These are phyloP conservation scores for Bipolaris bicolor DNA, from an alignment of 2,329 filamentous ascomycete genomes.

Conservation along the genomic window DNA sequence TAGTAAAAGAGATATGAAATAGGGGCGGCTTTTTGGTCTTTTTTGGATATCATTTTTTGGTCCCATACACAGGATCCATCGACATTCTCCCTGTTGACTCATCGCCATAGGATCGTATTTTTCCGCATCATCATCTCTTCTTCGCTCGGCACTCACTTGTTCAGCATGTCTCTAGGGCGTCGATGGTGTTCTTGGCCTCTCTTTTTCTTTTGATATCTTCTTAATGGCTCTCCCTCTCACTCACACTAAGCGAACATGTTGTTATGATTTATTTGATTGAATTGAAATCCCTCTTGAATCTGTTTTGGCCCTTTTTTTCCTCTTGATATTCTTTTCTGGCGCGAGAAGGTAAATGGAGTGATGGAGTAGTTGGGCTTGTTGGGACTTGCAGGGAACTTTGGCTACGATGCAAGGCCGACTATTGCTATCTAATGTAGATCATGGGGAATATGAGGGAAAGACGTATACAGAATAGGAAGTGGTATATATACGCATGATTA, in stretches of 20 bases:
- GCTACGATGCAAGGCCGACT: no score
- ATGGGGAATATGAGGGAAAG: no score
- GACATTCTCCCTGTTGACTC: neutral
- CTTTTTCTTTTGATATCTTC: neutral
- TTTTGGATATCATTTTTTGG: neutral
- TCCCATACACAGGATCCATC: no score
- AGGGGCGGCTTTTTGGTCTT: neutral
- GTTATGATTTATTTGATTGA: slow-evolving; percentile 1
- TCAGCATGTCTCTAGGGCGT: slow-evolving; percentile 1
- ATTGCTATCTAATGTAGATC: no score
- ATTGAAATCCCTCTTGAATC: neutral
- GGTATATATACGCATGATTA: neutral
- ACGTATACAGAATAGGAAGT: no score
- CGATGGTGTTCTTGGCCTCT: neutral
- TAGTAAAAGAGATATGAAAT: slow-evolving; percentile 7
- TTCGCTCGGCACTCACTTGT: neutral
- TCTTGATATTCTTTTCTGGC: no score
- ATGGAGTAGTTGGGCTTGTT: neutral
- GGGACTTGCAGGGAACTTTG: neutral
- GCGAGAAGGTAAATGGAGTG: no score
- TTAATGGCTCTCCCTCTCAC: neutral
- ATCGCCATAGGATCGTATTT: neutral
- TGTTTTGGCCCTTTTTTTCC: no score
- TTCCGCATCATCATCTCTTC: neutral
- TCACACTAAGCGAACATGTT: slow-evolving; percentile 2